Evolutionary conservation across 2,329 filamentous ascomycete species (phyloP).

Genomic region (Neophaeococcomyces aloes): DNA sequence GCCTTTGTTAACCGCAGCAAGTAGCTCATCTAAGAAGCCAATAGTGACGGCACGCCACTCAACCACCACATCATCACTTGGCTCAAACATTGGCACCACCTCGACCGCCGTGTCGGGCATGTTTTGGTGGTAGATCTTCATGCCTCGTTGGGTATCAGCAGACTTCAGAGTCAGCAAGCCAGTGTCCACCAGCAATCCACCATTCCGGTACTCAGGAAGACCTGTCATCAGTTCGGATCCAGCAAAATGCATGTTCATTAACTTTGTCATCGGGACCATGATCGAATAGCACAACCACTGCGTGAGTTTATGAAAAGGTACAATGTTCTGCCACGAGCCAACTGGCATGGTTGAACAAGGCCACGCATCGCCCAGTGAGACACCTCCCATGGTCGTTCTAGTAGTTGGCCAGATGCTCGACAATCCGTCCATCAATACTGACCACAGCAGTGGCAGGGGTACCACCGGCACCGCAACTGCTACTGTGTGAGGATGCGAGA

Average conservation of each 20-base stretch:
- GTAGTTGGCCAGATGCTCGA: conserved; percentile 79
- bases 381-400: conserved; percentile 75
- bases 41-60: conserved; percentile 70
- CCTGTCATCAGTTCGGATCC: conserved; percentile 75
- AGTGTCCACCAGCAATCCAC: conserved; percentile 75
- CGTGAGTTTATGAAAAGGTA: conserved; percentile 87
- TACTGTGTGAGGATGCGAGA: conserved; percentile 80
- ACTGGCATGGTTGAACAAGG: conserved; percentile 72
- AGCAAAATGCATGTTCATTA: conserved; percentile 70
- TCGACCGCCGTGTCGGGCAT: conserved; percentile 60
- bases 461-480: conserved; percentile 82
- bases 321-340: conserved; percentile 66
- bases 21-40: conserved; percentile 60
- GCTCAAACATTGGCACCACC: conserved; percentile 61
- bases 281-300: conserved; percentile 93
- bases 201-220: conserved; percentile 84
- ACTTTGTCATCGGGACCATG: conserved; percentile 77
- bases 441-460: conserved; percentile 79
- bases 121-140: conserved; percentile 60
- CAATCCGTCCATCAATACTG: conserved; percentile 76
- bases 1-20: conserved; percentile 56
- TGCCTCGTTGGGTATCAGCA: conserved; percentile 57
- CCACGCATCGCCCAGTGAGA: conserved; percentile 89
- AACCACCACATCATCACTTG: conserved; percentile 67
- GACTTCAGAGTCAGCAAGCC: conserved; percentile 68